Evolutionary conservation across 176 grass and related monocot species (phyloP), one percentile per base, ranked within the genome.

Genomic region (Triticum dicoccoides): DNA sequence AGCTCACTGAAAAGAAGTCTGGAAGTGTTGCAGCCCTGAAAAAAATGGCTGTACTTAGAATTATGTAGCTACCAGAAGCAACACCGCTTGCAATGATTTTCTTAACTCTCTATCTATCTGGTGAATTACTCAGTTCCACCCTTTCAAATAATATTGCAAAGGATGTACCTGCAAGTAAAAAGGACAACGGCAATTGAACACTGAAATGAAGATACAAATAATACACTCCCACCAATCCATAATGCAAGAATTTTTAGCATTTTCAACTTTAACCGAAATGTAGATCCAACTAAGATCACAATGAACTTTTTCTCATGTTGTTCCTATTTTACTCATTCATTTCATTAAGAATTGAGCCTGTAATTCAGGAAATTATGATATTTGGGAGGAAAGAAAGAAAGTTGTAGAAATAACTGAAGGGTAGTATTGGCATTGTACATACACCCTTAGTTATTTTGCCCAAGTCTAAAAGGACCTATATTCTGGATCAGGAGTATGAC

Each of bases 131-230:
- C 63, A 73, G n/a, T 77, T 86, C 77, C 84, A 73, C 73, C 84
- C 79, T 90, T 62, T 86, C 65, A 2, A 86, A 90, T 83, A 86
- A 83, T 80, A 83, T 86, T 72, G 84, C 72, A 83, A 90, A 86
- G n/a, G 79, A 82, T 24, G 79, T 72, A 86, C 21, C 65, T 86
- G 73, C 17, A 90, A 83, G 78, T 72, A 17, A 83, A 59, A 82
- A 3, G 52, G 27, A 80, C 33, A 8, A 42, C 5, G 11, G 8
- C 70, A 32, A 41, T n/a, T 21, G 47, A 44, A 64, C 15, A 45
- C 11, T 21, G 2, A 44, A 69, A 58, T 63, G 25, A 61, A 34
- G 37, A 29, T 56, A 70, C 21, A 51, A 9, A 78, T 8, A 83
- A n/a, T 41, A 71, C 12, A 20, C 0, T 59, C 56, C 56, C 56